Evolutionary conservation across 148 eudicot genomes (phyloP).

Genomic region (Fagopyrum esculentum): DNA sequence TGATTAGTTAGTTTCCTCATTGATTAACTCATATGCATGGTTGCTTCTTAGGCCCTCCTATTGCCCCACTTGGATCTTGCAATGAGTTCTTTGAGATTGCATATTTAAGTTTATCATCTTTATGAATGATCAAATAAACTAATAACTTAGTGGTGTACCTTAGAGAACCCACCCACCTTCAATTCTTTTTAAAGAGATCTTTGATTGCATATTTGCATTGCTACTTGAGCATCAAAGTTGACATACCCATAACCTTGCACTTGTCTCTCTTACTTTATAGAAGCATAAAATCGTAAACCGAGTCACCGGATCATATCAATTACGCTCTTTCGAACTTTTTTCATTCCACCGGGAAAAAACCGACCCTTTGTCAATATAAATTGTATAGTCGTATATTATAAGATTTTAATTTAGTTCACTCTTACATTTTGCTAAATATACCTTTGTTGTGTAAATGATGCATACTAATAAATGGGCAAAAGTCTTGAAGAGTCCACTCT

Average conservation of each 20-base stretch:
- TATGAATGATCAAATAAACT: constrained; percentile 5
- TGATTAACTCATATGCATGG: background rate
- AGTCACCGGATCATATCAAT: background rate
- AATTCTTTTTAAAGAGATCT: background rate
- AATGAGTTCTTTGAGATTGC: constrained; percentile 12
- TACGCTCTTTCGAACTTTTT: background rate
- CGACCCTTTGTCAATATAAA: too few relatives aligned
- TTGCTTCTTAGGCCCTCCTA: background rate
- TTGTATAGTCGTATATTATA: too few relatives aligned
- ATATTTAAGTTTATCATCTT: constrained; percentile 5
- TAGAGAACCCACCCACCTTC: constrained; percentile 8
- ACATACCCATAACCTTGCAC: background rate
- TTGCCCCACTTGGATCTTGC: constrained; percentile 9
- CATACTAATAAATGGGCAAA: background rate
- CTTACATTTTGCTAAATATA: too few relatives aligned
- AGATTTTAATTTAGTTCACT: too few relatives aligned
- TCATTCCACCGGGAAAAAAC: too few relatives aligned
- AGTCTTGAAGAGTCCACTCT: constrained; percentile 5
- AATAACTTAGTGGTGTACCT: constrained; percentile 1
- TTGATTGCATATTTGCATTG: background rate
- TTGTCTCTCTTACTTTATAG: background rate
- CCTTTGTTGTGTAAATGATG: background rate
- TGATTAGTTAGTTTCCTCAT: background rate
- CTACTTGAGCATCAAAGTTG: constrained; percentile 8
- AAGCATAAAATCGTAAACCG: background rate